Conservation (phyloP, 2,329 filamentous ascomycete species). For the Pseudogymnoascus sp. region DNA sequence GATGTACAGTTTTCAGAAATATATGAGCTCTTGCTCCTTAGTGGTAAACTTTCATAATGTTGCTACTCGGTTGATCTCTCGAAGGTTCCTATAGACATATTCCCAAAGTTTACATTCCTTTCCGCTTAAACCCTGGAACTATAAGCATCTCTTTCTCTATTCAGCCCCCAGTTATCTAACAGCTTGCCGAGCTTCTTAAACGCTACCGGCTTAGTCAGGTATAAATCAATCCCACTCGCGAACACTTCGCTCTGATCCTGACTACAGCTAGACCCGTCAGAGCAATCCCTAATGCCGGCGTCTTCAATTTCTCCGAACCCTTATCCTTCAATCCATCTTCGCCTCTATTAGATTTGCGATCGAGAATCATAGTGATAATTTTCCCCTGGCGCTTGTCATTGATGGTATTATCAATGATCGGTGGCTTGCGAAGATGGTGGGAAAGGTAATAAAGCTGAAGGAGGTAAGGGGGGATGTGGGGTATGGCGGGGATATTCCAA, state of each 20-base stretch:
- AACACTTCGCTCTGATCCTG: slow-evolving; percentile 30
- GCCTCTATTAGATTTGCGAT: slow-evolving; percentile 19
- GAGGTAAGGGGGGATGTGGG: no score
- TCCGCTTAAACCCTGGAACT: neutral
- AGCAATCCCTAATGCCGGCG: slow-evolving; percentile 31
- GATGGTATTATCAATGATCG: no score
- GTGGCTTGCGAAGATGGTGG: no score
- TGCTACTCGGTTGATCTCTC: no score
- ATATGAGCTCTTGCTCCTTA: no score
- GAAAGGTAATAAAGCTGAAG: no score
- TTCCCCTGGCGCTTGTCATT: slow-evolving; percentile 12
- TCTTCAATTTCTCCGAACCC: slow-evolving; percentile 15
- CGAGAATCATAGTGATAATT: slow-evolving; percentile 4
- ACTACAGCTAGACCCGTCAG: slow-evolving; percentile 31
- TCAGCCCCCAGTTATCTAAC: slow-evolving; percentile 31
- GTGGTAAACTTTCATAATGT: no score
- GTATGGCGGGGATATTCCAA: no score
- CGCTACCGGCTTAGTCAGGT: slow-evolving; percentile 34
- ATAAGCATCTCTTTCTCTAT: slow-evolving; percentile 19
- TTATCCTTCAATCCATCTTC: slow-evolving; percentile 18
- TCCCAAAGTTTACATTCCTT: neutral
- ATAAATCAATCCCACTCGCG: slow-evolving; percentile 30
- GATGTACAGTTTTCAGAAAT: no score
- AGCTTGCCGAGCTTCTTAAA: slow-evolving; percentile 34
- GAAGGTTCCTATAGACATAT: no score